Base-by-base conservation (phyloP, 2,329 filamentous ascomycete species). In the Pyrenochaeta sp. region DNA sequence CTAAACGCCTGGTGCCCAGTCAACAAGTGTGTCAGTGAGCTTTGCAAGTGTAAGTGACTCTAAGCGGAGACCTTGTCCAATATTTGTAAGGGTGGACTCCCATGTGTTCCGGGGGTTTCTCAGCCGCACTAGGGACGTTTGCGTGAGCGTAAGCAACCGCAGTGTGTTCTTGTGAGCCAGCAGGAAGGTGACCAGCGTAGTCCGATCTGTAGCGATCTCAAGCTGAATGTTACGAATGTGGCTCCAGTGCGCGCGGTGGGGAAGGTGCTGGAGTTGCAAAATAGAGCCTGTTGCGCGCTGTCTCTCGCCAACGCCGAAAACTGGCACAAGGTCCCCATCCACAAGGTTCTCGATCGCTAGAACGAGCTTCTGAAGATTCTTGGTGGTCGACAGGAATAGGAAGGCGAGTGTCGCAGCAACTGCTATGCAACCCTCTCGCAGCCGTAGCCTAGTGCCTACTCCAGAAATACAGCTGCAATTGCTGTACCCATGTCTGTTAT, bases 271-370 rank as follows among this genome's bases (percentile, higher is more conserved):
- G 21, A 44, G 41, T 32, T 39, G 35, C 20, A 13, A 13, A 27
- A 38, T 44, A 35, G 41, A 43, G 26, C 24, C 40, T 27, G 18
- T 14, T n/a, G 32, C 31, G 31, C 32, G 23, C 24, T 36, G 22
- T 22, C 40, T 35, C 40, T 43, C 40, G 24, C 28, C 22, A 19
- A 11, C 15, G 22, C 31, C 22, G 24, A 17, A 43, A 9, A 36
- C 14, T 28, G 40, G 41, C 28, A 29, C 26, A 26, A 44, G 35
- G 29, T 32, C 20, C 26, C 41, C 35, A 24, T 44, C 27, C 13
- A 44, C 34, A 20, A 44, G 34, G 34, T 35, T 44, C 21, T 35
- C 41, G 22, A 44, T 34, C 13, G 29, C 41, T 34, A 44, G 29
- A 23, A 34, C 27, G n/a, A 39, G 17, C 19, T 29, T 22, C 28